Evolutionary conservation across 192 early-diverging fungal species (phyloP), one percentile per base, ranked within the genome.

Genomic region (Podila minutissima): DNA sequence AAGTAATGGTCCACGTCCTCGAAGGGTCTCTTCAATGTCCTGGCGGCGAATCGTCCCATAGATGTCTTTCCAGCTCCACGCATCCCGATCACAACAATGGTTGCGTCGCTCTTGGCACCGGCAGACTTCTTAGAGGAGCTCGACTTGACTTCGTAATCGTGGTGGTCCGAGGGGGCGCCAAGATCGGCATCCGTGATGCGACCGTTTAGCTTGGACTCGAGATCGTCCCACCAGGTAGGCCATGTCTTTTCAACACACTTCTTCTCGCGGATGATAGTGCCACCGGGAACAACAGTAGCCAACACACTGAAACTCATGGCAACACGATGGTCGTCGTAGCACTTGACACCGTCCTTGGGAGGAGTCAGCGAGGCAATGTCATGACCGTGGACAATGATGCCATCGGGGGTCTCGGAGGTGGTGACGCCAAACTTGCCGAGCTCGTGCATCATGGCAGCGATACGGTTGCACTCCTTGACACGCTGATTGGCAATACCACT

Each of bases 231-330:
- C 98, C 98, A 99, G 60, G 87, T 90, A 29, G 98, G 98, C 98
- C 98, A 99, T 2, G 98, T 99, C 88, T 99, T 99, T 77, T 96
- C 98, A 7, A 98, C 97, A 81, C 98, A 99, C 74, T 96, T 94
- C 82, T 96, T 96, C 83, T 99, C 98, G 64, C 88, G 89, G 62
- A 99, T 91, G 71, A 91, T 88, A 0, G 92, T 90, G 9, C 93
- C 93, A 17, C 82, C 72, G 20, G 94, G 91, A 22, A 95, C 88
- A 35, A 92, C 93, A 28, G 89, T 93, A 17, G 92, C 91, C 46
- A 99, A 83, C 1, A 98, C 86, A 74, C 92, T 92, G 86, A 98
- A 95, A 74, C 94, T 95, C 98, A 99, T 99, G 11, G 98, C 98
- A 37, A 99, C 90, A 62, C 98, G 93, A 77, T 99, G 98, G 83